A percentile compares a stretch with the other conserved stretches of the same genome.
Conservation (phyloP, 768 basidiomycete species). For the Agaricus subrufescens region DNA sequence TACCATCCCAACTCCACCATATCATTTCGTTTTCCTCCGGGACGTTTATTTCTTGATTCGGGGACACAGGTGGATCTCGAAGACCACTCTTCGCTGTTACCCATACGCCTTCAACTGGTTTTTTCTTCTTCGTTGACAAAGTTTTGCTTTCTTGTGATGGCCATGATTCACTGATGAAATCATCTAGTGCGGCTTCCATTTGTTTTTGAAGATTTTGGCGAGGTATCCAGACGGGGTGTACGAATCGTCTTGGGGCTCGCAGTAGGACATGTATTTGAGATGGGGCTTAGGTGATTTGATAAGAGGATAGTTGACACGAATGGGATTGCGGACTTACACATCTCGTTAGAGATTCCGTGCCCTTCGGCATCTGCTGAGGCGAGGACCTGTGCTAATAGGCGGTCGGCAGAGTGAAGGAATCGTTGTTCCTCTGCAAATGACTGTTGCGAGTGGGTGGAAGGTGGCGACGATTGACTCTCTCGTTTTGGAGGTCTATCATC, state of each 20-base stretch:
- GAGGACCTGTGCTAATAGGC: conserved; percentile 31
- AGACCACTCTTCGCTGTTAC: conserved; percentile 27
- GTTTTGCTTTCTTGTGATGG: neutral
- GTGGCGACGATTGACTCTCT: neutral
- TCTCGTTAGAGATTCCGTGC: conserved; percentile 31
- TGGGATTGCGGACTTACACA: conserved; percentile 18
- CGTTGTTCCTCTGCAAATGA: conserved; percentile 26
- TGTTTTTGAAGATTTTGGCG: conserved; percentile 35
- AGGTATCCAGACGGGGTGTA: conserved; percentile 43
- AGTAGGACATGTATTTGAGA: conserved; percentile 43
- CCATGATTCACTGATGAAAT: conserved; percentile 35
- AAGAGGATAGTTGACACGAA: neutral
- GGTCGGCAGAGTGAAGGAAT: conserved; percentile 28
- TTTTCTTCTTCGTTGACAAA: conserved; percentile 16
- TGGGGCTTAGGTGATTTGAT: conserved; percentile 25
- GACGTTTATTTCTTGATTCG: neutral
- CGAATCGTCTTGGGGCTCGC: conserved; percentile 42
- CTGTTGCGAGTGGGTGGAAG: conserved; percentile 12
- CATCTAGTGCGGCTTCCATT: conserved; percentile 33
- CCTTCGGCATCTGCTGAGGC: conserved; percentile 28
- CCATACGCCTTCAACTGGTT: conserved; percentile 45
- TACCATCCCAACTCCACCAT: conserved; percentile 63
- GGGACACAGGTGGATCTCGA: neutral
- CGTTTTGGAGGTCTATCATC: conserved; percentile 6
- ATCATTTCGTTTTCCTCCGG: conserved; percentile 45